Evolutionary conservation across 208 protist genomes (phyloP).

Genomic region (Acanthamoeba lenticulata): DNA sequence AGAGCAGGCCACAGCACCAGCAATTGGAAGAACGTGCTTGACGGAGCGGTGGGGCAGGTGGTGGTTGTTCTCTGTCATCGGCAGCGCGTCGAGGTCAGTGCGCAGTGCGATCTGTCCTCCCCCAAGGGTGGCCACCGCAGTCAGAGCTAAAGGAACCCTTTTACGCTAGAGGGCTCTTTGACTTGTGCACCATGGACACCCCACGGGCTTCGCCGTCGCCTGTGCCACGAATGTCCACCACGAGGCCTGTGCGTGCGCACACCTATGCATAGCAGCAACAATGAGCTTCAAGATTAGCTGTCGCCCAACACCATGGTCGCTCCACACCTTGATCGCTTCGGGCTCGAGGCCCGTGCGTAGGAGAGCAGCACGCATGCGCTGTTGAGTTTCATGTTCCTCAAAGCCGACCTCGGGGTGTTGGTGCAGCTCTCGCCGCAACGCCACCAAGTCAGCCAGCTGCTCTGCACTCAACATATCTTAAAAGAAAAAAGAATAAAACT

Average conservation of each 20-base stretch:
- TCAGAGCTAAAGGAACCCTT: background rate
- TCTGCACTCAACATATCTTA: background rate
- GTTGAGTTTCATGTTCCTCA: constrained; percentile 24
- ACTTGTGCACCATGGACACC: background rate
- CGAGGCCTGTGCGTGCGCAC: constrained; percentile 49
- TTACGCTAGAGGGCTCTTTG: background rate
- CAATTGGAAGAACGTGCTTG: background rate
- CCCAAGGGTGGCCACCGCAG: background rate
- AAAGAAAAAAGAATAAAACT: background rate
- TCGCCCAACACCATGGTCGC: background rate
- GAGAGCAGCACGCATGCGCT: background rate
- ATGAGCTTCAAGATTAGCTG: background rate
- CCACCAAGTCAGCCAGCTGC: background rate
- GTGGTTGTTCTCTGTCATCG: constrained; percentile 75
- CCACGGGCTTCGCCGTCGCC: background rate
- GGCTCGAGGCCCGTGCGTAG: constrained; percentile 11
- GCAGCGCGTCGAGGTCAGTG: constrained; percentile 75
- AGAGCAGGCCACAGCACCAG: background rate
- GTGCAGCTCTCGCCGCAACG: constrained; percentile 64
- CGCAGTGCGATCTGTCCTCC: constrained; percentile 65
- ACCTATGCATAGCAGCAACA: background rate
- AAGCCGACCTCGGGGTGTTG: constrained; percentile 73
- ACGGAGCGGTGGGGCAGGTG: constrained; percentile 70
- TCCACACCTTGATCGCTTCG: constrained; percentile 32
- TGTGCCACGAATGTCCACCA: constrained; percentile 66